Percentiles rank a stretch among this genome's conserved stretches.
Conservation (phyloP, 306 rosid genomes). For the Ammopiptanthus mongolicus region DNA sequence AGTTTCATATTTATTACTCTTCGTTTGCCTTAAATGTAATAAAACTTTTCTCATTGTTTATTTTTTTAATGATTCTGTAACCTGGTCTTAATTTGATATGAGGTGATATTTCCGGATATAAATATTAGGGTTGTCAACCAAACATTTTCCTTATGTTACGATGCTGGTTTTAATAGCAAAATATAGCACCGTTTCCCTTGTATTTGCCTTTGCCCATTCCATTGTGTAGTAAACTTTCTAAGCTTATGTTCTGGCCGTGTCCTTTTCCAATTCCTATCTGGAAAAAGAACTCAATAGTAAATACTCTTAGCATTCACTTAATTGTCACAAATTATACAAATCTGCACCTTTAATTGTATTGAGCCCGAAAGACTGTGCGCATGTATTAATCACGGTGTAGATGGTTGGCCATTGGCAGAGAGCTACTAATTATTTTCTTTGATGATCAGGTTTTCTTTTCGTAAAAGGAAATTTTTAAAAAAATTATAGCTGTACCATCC, state of each 20-base stretch:
- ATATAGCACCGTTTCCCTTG: neutral
- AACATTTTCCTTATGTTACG: neutral
- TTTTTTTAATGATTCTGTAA: no score
- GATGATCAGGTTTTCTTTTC: conserved; percentile 19
- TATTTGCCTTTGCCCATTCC: no score
- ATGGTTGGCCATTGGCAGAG: neutral
- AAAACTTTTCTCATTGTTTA: no score
- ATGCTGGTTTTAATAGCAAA: neutral
- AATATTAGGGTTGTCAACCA: no score
- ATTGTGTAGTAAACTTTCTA: no score
- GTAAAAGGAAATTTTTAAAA: neutral
- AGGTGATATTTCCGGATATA: no score
- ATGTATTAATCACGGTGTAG: neutral
- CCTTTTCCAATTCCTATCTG: neutral
- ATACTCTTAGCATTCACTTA: neutral
- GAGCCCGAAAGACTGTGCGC: neutral
- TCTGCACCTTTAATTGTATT: neutral
- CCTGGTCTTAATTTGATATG: no score
- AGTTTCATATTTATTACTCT: no score
- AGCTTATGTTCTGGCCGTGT: neutral
- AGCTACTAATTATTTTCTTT: neutral
- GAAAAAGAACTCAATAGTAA: neutral
- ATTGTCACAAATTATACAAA: neutral
- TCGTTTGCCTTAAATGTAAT: no score
- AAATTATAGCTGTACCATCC: no score